Evolutionary conservation across 495 filamentous ascomycete species (phyloP).

Genomic region (Chaetomium fimeti): DNA sequence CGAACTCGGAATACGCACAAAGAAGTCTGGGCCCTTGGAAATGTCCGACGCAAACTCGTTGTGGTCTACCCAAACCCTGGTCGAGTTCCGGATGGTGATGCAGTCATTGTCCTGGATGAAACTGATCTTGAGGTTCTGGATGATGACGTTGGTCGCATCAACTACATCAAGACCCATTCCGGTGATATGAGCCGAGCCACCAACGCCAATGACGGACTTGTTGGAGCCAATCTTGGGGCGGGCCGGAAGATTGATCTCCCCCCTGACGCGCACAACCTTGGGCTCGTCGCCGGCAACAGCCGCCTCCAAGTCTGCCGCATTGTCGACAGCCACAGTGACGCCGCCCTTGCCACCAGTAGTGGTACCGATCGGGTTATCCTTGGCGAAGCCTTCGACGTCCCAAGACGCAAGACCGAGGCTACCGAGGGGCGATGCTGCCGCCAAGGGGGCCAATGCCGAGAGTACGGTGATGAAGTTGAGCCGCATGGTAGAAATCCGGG

Average conservation of each 20-base stretch:
- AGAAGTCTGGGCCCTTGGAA: constrained; percentile 60
- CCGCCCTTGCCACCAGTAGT: constrained; percentile 62
- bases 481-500: constrained; percentile 15
- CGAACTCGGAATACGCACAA: constrained; percentile 40
- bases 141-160: constrained; percentile 52
- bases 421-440: constrained; percentile 7
- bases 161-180: constrained; percentile 48
- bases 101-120: constrained; percentile 61
- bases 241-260: constrained; percentile 45
- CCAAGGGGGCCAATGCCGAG: constrained; percentile 5
- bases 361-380: constrained; percentile 42
- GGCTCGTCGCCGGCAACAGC: constrained; percentile 44
- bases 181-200: constrained; percentile 42
- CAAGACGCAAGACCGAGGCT: constrained; percentile 23
- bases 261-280: constrained; percentile 51
- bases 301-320: constrained; percentile 49
- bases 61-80: constrained; percentile 68
- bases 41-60: constrained; percentile 60
- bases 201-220: constrained; percentile 56
- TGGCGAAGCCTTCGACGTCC: constrained; percentile 38
- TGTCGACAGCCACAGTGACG: constrained; percentile 55
- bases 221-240: constrained; percentile 51
- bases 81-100: constrained; percentile 53
- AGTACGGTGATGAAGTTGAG: constrained; percentile 17
- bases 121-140: constrained; percentile 59